Conservation (phyloP, 1,284 basidiomycete genomes). For the Lignosus rhinocerotis region DNA sequence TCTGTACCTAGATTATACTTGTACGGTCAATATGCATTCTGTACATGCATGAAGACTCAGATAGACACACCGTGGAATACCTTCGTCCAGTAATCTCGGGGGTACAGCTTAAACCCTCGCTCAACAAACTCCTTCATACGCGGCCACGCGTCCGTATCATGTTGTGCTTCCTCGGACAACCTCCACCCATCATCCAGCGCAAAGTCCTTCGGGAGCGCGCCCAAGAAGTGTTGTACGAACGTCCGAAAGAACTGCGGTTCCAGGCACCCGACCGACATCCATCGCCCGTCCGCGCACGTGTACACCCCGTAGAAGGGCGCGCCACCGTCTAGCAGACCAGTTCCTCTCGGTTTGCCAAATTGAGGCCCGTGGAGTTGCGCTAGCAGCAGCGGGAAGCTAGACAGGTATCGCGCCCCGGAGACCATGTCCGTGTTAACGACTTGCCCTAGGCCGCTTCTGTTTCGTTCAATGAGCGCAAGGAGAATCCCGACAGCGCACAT, state of each 20-base stretch:
- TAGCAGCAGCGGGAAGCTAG: conserved; percentile 69
- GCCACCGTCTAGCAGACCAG: conserved; percentile 74
- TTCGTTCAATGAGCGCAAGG: conserved; percentile 71
- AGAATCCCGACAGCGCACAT: conserved; percentile 76
- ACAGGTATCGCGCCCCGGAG: conserved; percentile 73
- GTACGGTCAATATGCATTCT: background rate
- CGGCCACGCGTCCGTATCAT: conserved; percentile 60
- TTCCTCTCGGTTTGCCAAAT: conserved; percentile 51
- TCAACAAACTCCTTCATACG: conserved; percentile 58
- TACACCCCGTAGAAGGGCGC: conserved; percentile 82
- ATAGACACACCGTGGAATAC: conserved; percentile 59
- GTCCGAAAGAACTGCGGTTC: conserved; percentile 70
- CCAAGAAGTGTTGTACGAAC: conserved; percentile 59
- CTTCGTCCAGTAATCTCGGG: conserved; percentile 69
- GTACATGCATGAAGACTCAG: background rate
- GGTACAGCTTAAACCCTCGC: conserved; percentile 59
- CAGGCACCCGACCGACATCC: conserved; percentile 77
- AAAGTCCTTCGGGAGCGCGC: conserved; percentile 46
- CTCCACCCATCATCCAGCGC: conserved; percentile 45
- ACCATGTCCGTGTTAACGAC: conserved; percentile 82
- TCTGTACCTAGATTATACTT: conserved; percentile 54
- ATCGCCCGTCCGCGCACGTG: conserved; percentile 68
- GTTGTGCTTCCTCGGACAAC: conserved; percentile 53
- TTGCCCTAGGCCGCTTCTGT: conserved; percentile 66
- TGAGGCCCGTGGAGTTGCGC: conserved; percentile 34